Evolutionary conservation across 345 rosid genomes (phyloP), one percentile per base, ranked within the genome.

Genomic region (Syzygium jambos): DNA sequence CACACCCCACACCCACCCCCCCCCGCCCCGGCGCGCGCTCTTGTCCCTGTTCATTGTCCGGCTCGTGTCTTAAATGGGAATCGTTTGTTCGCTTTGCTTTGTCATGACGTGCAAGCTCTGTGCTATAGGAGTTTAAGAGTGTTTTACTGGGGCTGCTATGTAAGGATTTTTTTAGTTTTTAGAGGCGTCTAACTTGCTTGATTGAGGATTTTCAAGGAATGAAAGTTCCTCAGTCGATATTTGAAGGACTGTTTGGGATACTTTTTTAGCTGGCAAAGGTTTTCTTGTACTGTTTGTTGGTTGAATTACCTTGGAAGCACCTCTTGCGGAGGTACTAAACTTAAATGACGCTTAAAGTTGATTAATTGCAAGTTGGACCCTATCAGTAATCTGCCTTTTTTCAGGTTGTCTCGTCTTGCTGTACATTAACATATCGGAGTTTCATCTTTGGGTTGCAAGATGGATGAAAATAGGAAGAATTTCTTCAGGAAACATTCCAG

Each of bases 391-490:
- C 80, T 68, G 13, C 46, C 46, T 34, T 68, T 34, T 68, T 34
- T 68, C 80, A 68, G 80, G 46, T 73, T 34, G 46, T 73, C 80
- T 73, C 25, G 22, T 73, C 49, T 73, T 73, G 80, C 80, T 73
- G 49, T 73, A 22, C 80, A 73, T 34, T 19, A 73, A 46, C 80
- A 34, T 19, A 73, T 38, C 6, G 7, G 38, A 73, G 80, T 73
- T 73, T 73, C 49, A 11, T 73, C 80, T 73, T 84, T 85, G 80
- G 80, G 80, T 73, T 73, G 89, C 63, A 63, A 21, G 84, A 94
- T 93, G 96, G 93, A 92, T 41, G 88, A 90, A 84, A 92, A 90
- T 86, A 92, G 89, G 91, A 86, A 90, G 65, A 90, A 91, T n/a
- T 90, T 89, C 87, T 93, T 91, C 59, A 90, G 88, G 89, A 93